Evolutionary conservation across 805 yeast species (phyloP), one percentile per base, ranked within the genome.

Genomic region (Tetrapisispora iriomotensis): DNA sequence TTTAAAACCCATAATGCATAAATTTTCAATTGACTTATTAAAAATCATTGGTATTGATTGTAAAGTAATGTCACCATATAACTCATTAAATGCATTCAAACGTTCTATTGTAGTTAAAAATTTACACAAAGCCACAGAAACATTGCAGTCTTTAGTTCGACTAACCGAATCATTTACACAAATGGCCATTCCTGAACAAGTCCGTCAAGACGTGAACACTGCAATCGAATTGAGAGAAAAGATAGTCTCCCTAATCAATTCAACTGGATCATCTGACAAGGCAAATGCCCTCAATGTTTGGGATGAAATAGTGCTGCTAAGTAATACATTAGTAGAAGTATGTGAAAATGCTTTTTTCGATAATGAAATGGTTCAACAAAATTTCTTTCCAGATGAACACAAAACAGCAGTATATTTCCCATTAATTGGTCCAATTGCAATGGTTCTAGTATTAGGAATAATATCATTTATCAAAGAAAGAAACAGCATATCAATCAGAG

Each of bases 381-480:
- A 82, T 40, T 88, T 83, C 58, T 87, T 90, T 68, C 97, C 98
- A 0, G 90, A 84, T 45, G 96, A 90, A 58, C 98, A 90, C 56
- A 88, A 86, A 59, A 70, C 92, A 52, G 97, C 98, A 0, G 95
- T 92, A 1, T 92, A 87, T 48, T 67, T 86, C 55, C 98, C 98
- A 0, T 65, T 90, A 32, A 58, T 88, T 24, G 97, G 97, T 0
- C 98, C 98, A 1, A 66, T 86, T 25, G 63, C 74, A 2, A 74
- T 90, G 25, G 88, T 92, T 17, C 55, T 74, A 10, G 20, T 67
- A 2, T 55, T 79, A 40, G 82, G 81, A 0, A 37, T 72, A 1
- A 17, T 77, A 4, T 72, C 77, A 42, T 46, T 70, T 3, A 12
- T 71, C 12, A 63, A 64, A 34, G 79, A 74, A 35, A 45, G 21